A percentile compares a stretch with the other conserved stretches of the same genome.
These are phyloP conservation scores for Gloeophyllum trabeum DNA, from an alignment of 768 basidiomycete species.

Conservation along the genomic window DNA sequence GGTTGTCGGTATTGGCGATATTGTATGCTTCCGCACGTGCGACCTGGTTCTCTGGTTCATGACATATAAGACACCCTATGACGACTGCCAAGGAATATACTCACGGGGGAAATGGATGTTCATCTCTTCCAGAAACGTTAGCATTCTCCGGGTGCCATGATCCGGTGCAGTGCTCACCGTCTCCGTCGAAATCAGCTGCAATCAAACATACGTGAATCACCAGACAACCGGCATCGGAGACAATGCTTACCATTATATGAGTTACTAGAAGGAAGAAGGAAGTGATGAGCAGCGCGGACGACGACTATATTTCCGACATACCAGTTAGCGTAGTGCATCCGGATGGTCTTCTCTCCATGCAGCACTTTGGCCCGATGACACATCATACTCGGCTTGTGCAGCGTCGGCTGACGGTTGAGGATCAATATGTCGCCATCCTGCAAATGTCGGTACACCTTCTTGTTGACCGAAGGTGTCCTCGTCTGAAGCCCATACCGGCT, in stretches of 20 bases:
- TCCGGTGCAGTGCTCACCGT: constrained; percentile 37
- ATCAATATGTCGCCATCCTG: constrained; percentile 92
- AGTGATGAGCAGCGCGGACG: too few species aligned
- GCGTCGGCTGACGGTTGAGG: constrained; percentile 93
- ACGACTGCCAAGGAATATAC: too few species aligned
- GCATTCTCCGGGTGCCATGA: constrained; percentile 5
- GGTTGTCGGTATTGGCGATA: constrained; percentile 96
- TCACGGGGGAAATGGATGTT: constrained; percentile 98
- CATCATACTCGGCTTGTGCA: constrained; percentile 99
- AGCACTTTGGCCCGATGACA: constrained; percentile 87
- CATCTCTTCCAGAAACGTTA: constrained; percentile 58
- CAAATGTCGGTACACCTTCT: constrained; percentile 95
- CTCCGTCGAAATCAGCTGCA: constrained; percentile 85
- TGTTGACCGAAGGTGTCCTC: constrained; percentile 73
- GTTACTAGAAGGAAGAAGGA: constrained; percentile 74
- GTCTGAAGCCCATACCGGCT: constrained; percentile 52
- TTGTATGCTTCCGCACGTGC: constrained; percentile 90
- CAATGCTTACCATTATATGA: constrained; percentile 82
- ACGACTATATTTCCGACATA: constrained; percentile 31
- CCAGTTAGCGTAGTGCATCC: constrained; percentile 99
- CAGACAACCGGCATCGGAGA: constrained; percentile 4
- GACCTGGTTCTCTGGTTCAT: constrained; percentile 88
- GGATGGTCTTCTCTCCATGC: constrained; percentile 94
- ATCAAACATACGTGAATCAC: constrained; percentile 5
- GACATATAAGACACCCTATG: too few species aligned